Evolutionary conservation across 768 basidiomycete species (phyloP).

Genomic region (Boletus rubescentipes): DNA sequence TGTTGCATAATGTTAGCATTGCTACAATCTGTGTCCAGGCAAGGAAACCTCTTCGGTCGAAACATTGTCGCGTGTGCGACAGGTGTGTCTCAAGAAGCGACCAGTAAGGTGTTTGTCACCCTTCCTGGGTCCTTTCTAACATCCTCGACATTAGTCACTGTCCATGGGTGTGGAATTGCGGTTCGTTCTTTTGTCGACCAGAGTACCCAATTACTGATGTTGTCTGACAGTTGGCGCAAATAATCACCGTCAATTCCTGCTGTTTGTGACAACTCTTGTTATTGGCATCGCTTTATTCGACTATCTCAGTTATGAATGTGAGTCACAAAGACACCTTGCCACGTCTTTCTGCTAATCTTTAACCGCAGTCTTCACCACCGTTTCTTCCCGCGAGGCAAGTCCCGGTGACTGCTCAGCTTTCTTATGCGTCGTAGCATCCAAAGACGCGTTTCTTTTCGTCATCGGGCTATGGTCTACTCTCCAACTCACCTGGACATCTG

Average conservation of each 20-base stretch:
- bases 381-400: conserved; percentile 17
- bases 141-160: conserved; percentile 65
- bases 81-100: conserved; percentile 89
- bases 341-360: background rate
- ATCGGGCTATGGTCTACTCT: conserved; percentile 85
- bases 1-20: background rate
- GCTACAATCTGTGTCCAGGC: conserved; percentile 43
- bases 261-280: conserved; percentile 89
- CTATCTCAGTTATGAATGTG: conserved; percentile 81
- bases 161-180: conserved; percentile 99
- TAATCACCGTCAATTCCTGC: conserved; percentile 93
- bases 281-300: conserved; percentile 79
- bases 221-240: conserved; percentile 70
- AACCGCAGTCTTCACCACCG: conserved; percentile 53
- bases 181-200: conserved; percentile 44
- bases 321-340: conserved; percentile 29
- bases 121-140: background rate
- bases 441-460: conserved; percentile 82
- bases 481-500: conserved; percentile 91
- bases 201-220: background rate
- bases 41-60: conserved; percentile 88
- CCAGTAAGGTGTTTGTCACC: conserved; percentile 59
- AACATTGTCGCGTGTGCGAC: conserved; percentile 92
- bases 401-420: conserved; percentile 24
- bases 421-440: conserved; percentile 68